Percentiles rank a stretch among this genome's conserved stretches.
Conservation (phyloP, 441 rosid species). For the Euphorbia celastroides region DNA sequence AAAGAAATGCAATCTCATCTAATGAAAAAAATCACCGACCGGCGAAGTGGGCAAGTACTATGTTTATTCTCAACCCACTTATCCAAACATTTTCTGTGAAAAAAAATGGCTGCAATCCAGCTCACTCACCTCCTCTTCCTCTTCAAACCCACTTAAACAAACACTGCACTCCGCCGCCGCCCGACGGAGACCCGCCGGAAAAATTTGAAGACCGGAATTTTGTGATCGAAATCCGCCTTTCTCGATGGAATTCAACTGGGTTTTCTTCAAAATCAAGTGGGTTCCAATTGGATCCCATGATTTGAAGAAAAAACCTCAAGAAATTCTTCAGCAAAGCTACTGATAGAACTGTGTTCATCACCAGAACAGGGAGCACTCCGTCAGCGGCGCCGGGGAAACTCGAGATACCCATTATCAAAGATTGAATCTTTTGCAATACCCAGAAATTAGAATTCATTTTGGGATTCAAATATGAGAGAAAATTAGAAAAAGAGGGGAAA, state of each 20-base stretch:
- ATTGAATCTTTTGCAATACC: background rate
- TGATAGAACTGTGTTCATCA: conserved; percentile 61
- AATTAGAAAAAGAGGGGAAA: background rate
- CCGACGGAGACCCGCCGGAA: background rate
- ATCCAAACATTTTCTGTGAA: conserved; percentile 64
- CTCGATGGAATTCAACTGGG: conserved; percentile 19
- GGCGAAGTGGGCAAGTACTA: conserved; percentile 73
- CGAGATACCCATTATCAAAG: conserved; percentile 58
- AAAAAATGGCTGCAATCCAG: conserved; percentile 81
- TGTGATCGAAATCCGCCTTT: conserved; percentile 49
- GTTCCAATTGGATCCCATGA: conserved; percentile 24
- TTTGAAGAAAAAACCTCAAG: conserved; percentile 47
- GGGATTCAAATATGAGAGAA: background rate
- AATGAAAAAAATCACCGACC: conserved; percentile 28
- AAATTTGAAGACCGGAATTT: conserved; percentile 45
- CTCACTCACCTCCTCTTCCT: conserved; percentile 80
- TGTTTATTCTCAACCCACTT: conserved; percentile 66
- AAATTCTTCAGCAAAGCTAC: conserved; percentile 58
- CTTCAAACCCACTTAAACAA: conserved; percentile 67
- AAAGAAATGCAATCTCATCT: too few relatives aligned
- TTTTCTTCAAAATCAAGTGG: conserved; percentile 26
- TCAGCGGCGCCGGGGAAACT: conserved; percentile 55
- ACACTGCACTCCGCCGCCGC: conserved; percentile 58
- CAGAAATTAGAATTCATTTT: too few relatives aligned
- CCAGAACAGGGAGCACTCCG: conserved; percentile 63